Evolutionary conservation across 441 rosid species (phyloP).

Genomic region (Gossypium davidsonii): DNA sequence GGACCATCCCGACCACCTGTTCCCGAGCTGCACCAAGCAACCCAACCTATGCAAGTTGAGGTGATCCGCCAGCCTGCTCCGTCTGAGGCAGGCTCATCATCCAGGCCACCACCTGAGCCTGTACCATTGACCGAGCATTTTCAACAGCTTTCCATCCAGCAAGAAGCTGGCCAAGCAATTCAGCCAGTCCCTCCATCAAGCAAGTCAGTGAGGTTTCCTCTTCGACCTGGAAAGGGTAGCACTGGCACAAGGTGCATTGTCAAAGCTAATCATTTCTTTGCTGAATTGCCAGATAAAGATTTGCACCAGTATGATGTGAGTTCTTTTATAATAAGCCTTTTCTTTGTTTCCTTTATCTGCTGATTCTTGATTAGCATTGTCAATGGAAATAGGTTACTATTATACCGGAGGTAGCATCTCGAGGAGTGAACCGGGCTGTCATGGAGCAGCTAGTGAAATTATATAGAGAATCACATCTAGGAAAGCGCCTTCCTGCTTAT

Average conservation of each 20-base stretch:
- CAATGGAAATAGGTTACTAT: slow-evolving; percentile 57
- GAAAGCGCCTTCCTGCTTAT: slow-evolving; percentile 84
- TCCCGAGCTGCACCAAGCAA: slow-evolving; percentile 8
- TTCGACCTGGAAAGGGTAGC: slow-evolving; percentile 76
- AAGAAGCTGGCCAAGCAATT: not conserved
- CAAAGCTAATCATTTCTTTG: slow-evolving; percentile 93
- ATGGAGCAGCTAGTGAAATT: slow-evolving; percentile 56
- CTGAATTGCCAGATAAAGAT: slow-evolving; percentile 86
- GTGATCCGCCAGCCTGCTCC: not conserved
- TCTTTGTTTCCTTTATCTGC: not conserved
- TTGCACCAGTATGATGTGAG: slow-evolving; percentile 94
- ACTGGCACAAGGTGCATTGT: slow-evolving; percentile 63
- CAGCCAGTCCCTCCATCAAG: not conserved
- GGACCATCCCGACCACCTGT: not conserved
- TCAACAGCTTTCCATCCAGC: not conserved
- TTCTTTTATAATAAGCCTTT: slow-evolving; percentile 10
- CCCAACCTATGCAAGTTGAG: not conserved
- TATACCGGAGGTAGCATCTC: slow-evolving; percentile 70
- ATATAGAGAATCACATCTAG: slow-evolving; percentile 69
- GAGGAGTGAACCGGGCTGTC: slow-evolving; percentile 84
- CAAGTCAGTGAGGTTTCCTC: slow-evolving; percentile 54
- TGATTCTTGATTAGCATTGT: not conserved
- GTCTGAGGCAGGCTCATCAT: slow-evolving; percentile 2
- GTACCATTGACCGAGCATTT: not conserved
- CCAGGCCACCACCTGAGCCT: not conserved